These are phyloP conservation scores for Blastomyces silverae DNA, from an alignment of 2,329 filamentous ascomycete species.

Conservation along the genomic window DNA sequence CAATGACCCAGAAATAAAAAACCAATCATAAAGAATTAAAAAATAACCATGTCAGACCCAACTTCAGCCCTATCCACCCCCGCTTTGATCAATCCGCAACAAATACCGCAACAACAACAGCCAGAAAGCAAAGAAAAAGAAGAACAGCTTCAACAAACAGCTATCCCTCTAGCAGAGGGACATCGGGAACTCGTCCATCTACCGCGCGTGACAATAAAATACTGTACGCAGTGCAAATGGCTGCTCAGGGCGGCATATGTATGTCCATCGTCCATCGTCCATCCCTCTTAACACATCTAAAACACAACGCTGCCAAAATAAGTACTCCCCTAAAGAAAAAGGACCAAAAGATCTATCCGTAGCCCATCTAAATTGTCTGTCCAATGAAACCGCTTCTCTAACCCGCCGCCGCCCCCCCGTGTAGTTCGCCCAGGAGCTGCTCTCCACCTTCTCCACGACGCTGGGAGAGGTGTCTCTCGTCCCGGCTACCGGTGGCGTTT, in stretches of 20 bases:
- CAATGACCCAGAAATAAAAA: neutral
- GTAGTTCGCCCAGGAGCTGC: conserved; percentile 87
- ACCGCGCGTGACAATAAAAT: conserved; percentile 78
- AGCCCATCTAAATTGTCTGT: neutral
- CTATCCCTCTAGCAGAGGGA: conserved; percentile 15
- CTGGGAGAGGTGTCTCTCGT: conserved; percentile 84
- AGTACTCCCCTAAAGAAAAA: too few relatives aligned
- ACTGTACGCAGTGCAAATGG: conserved; percentile 93
- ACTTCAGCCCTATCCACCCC: neutral
- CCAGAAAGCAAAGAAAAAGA: neutral
- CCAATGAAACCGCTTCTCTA: conserved; percentile 6
- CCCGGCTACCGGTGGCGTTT: conserved; percentile 76
- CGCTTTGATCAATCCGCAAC: neutral
- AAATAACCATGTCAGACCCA: neutral
- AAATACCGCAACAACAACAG: neutral
- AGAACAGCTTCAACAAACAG: neutral
- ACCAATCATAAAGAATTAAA: neutral
- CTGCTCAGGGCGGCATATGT: conserved; percentile 82
- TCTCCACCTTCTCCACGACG: conserved; percentile 79
- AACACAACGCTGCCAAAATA: too few relatives aligned
- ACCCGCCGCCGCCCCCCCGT: conserved; percentile 3
- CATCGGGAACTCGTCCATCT: conserved; percentile 36
- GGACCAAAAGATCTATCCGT: too few relatives aligned
- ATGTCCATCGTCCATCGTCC: conserved; percentile 32
- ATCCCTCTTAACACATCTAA: too few relatives aligned